phyloP scores from a whole-genome alignment of 2,329 filamentous ascomycete genomes.

The Aspergillus fischeri region DNA sequence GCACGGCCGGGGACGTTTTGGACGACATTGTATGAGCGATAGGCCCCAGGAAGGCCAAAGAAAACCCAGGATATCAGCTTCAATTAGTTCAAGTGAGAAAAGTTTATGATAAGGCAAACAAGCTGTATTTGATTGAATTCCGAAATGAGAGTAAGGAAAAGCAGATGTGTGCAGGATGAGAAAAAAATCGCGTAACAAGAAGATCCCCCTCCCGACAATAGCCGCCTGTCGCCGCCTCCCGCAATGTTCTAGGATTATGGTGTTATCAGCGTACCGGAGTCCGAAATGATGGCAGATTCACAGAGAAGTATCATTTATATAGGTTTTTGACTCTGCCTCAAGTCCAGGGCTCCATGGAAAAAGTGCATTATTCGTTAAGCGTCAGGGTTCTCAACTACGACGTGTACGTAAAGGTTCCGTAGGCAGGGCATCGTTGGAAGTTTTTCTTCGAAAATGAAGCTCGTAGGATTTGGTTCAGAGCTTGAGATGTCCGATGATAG shows the following conservation, averaged over 20 bases:
- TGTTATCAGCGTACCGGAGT: neutral
- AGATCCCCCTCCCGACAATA: neutral
- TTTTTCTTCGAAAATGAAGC: neutral
- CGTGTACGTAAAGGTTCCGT: neutral
- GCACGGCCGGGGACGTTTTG: conserved; percentile 47
- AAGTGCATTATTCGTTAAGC: neutral
- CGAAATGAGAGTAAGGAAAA: neutral
- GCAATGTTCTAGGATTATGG: neutral
- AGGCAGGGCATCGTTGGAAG: too few relatives aligned
- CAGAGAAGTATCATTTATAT: neutral
- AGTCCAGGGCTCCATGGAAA: neutral
- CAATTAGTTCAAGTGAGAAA: neutral
- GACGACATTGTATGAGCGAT: conserved; percentile 41
- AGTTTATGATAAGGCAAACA: neutral
- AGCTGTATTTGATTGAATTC: neutral
- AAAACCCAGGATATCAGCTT: neutral
- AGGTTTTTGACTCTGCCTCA: neutral
- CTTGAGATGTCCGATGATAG: neutral
- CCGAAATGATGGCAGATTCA: neutral
- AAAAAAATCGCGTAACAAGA: neutral
- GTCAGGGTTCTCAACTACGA: neutral
- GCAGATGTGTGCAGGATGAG: neutral
- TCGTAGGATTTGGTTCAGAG: neutral
- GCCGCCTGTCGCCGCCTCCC: neutral
- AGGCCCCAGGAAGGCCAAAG: neutral